phyloP scores from a whole-genome alignment of 495 filamentous ascomycete species.

The Chaetomidium leptoderma region DNA sequence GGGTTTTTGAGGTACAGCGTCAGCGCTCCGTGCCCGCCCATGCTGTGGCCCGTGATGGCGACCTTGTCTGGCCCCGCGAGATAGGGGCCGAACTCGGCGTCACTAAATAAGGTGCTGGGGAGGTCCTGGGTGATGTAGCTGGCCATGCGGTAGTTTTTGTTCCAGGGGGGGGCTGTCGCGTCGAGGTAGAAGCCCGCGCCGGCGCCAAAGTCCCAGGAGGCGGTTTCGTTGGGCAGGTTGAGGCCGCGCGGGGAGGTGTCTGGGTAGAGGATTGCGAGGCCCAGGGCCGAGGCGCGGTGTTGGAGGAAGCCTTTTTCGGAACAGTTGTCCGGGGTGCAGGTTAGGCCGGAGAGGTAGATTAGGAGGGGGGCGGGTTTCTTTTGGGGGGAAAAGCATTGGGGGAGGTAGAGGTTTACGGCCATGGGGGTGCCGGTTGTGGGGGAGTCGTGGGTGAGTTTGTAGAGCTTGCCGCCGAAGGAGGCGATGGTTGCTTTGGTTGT shows the following conservation, averaged over 20 bases:
- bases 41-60: constrained; percentile 85
- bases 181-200: constrained; percentile 95
- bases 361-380: constrained; percentile 80
- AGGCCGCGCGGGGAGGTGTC: constrained; percentile 90
- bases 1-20: constrained; percentile 89
- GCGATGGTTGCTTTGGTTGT: constrained; percentile 83
- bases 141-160: constrained; percentile 82
- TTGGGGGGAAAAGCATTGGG: constrained; percentile 53
- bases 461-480: constrained; percentile 90
- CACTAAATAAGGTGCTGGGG: constrained; percentile 63
- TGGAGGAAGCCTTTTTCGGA: constrained; percentile 97
- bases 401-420: constrained; percentile 67
- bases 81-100: constrained; percentile 50
- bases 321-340: constrained; percentile 94
- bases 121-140: constrained; percentile 81
- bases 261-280: constrained; percentile 86
- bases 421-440: constrained; percentile 65
- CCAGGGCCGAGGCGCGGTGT: constrained; percentile 65
- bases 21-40: constrained; percentile 95
- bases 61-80: constrained; percentile 60
- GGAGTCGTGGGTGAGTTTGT: constrained; percentile 85
- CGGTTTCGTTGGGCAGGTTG: constrained; percentile 73
- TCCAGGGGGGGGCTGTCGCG: constrained; percentile 72
- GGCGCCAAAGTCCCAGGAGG: constrained; percentile 82
- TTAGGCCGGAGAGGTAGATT: constrained; percentile 92